A percentile compares a stretch with the other conserved stretches of the same genome.
Conservation (phyloP, 2,329 filamentous ascomycete species). For the Aurifilum marmelostoma region DNA sequence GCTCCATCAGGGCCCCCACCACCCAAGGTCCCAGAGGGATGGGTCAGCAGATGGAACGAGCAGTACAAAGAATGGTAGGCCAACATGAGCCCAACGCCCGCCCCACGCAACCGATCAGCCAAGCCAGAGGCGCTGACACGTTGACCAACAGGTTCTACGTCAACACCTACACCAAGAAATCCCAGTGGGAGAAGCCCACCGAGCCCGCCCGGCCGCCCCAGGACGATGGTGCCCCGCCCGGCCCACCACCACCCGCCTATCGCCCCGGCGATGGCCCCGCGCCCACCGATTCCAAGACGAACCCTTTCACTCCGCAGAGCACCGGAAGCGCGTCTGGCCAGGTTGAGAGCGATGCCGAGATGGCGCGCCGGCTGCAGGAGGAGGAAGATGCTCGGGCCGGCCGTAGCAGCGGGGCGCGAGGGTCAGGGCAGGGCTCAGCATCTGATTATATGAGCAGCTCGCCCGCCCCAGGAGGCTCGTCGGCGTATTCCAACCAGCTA, state of each 20-base stretch:
- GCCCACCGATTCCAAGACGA: slow-evolving; percentile 64
- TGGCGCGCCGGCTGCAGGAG: slow-evolving; percentile 78
- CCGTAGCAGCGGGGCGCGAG: slow-evolving; percentile 34
- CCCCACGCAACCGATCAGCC: background rate
- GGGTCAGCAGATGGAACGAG: slow-evolving; percentile 83
- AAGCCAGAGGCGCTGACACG: slow-evolving; percentile 6
- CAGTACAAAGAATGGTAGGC: slow-evolving; percentile 78
- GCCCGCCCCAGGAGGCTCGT: slow-evolving; percentile 25
- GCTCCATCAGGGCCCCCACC: slow-evolving; percentile 60
- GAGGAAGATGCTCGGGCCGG: slow-evolving; percentile 73
- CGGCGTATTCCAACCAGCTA: slow-evolving; percentile 38
- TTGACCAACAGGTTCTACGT: slow-evolving; percentile 75
- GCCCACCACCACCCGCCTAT: slow-evolving; percentile 69
- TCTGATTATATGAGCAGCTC: slow-evolving; percentile 41
- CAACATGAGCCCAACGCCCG: background rate
- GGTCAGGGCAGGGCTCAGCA: slow-evolving; percentile 35
- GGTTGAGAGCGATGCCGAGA: slow-evolving; percentile 68
- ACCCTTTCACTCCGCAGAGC: slow-evolving; percentile 65
- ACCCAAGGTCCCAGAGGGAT: slow-evolving; percentile 73
- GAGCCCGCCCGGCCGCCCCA: slow-evolving; percentile 60
- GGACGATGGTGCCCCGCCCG: slow-evolving; percentile 50
- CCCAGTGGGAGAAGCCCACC: slow-evolving; percentile 87
- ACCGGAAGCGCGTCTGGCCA: slow-evolving; percentile 37
- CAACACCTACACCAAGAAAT: slow-evolving; percentile 83
- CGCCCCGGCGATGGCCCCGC: slow-evolving; percentile 51